A percentile compares a stretch with the other conserved stretches of the same genome.
These are phyloP conservation scores for Talaromyces sp. DNA, from an alignment of 2,329 filamentous ascomycete genomes.

Conservation along the genomic window DNA sequence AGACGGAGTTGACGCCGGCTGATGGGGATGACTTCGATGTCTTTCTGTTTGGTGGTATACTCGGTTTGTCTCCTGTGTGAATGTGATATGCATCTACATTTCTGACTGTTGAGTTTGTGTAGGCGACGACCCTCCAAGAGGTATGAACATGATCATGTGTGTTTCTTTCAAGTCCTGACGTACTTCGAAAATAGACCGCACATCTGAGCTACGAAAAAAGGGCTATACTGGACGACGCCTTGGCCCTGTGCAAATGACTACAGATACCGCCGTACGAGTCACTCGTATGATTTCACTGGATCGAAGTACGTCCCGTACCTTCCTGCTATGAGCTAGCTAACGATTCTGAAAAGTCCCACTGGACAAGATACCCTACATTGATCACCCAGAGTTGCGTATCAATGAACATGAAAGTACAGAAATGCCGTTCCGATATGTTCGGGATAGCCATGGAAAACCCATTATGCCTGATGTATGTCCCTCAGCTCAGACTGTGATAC, in stretches of 20 bases:
- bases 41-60: conserved; percentile 92
- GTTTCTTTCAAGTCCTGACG: not conserved
- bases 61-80: conserved; percentile 57
- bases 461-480: conserved; percentile 84
- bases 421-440: conserved; percentile 98
- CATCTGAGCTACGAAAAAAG: conserved; percentile 90
- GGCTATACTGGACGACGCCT: conserved; percentile 83
- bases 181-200: conserved; percentile 64
- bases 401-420: conserved; percentile 89
- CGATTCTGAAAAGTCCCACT: conserved; percentile 60
- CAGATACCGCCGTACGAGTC: conserved; percentile 91
- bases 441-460: conserved; percentile 66
- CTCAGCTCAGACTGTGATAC: not conserved
- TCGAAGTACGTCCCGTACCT: conserved; percentile 58
- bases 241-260: conserved; percentile 95
- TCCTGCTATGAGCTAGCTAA: not conserved
- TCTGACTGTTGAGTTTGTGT: conserved; percentile 2
- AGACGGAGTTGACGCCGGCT: conserved; percentile 74
- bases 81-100: not conserved
- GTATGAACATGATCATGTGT: conserved; percentile 48
- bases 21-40: conserved; percentile 81
- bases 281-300: conserved; percentile 85
- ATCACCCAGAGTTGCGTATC: conserved; percentile 85
- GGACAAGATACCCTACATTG: conserved; percentile 74
- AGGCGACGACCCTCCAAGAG: conserved; percentile 92